phyloP scores from a whole-genome alignment of 805 yeast species.

The Hanseniaspora pseudoguilliermondii region DNA sequence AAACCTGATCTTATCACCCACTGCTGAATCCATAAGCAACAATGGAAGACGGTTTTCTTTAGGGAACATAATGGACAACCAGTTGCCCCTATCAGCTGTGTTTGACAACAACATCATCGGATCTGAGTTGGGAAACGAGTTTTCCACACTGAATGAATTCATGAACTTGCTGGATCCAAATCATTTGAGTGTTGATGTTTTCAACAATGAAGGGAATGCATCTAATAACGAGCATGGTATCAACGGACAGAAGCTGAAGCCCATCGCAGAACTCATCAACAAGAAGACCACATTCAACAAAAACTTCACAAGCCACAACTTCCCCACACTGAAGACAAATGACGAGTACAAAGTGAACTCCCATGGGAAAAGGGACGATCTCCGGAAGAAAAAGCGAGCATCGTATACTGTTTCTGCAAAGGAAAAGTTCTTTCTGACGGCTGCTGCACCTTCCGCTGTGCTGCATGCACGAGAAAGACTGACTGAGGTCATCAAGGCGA shows the following conservation, averaged over 20 bases:
- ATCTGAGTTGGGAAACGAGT: constrained; percentile 11
- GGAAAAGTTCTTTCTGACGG: constrained; percentile 86
- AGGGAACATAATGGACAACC: constrained; percentile 6
- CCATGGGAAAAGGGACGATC: background rate
- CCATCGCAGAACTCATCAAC: background rate
- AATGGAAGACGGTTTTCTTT: constrained; percentile 4
- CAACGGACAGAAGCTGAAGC: background rate
- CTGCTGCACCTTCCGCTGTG: constrained; percentile 93
- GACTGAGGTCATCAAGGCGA: constrained; percentile 87
- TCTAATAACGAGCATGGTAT: background rate
- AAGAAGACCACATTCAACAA: background rate
- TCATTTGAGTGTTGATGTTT: background rate
- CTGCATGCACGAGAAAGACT: constrained; percentile 86
- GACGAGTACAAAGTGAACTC: background rate
- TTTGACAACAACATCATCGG: constrained; percentile 9
- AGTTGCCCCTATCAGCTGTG: constrained; percentile 10
- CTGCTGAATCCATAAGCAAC: background rate
- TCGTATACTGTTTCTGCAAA: constrained; percentile 54
- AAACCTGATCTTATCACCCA: background rate
- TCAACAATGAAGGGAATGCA: background rate
- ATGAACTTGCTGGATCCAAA: constrained; percentile 5
- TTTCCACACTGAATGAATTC: constrained; percentile 10
- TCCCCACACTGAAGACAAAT: constrained; percentile 5
- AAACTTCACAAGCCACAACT: constrained; percentile 8
- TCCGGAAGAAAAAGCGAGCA: constrained; percentile 12